Conservation (phyloP, 2,329 filamentous ascomycete species). For the Leptographium lundbergii region DNA sequence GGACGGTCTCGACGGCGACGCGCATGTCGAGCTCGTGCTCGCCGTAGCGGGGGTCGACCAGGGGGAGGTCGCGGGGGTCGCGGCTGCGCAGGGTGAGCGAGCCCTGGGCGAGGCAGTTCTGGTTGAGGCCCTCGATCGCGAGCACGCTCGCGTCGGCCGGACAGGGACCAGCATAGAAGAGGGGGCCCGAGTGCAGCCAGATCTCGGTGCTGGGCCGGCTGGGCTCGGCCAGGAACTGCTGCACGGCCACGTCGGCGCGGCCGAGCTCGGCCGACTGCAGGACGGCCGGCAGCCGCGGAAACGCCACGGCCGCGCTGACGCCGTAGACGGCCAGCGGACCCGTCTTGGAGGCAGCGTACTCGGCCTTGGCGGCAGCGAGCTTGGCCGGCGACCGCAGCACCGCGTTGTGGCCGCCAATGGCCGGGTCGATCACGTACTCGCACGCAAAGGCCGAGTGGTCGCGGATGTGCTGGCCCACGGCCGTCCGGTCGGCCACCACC, state of each 20-base stretch:
- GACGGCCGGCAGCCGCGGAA: constrained; percentile 1
- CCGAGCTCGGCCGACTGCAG: neutral
- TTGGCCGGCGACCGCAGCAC: neutral
- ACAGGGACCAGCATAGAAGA: constrained; percentile 17
- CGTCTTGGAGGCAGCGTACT: neutral
- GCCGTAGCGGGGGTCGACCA: constrained; percentile 9
- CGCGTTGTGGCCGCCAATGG: constrained; percentile 1
- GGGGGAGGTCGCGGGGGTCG: constrained; percentile 7
- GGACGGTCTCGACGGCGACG: constrained; percentile 3
- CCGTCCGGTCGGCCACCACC: constrained; percentile 21
- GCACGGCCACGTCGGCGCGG: neutral
- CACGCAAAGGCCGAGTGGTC: constrained; percentile 17
- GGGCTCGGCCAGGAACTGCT: neutral
- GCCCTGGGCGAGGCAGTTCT: constrained; percentile 7
- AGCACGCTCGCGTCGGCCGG: constrained; percentile 15
- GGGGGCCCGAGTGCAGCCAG: constrained; percentile 15
- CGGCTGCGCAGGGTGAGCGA: constrained; percentile 7
- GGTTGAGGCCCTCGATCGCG: constrained; percentile 2
- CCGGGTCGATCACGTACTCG: neutral
- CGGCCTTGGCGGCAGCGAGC: neutral
- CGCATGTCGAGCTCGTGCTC: constrained; percentile 3
- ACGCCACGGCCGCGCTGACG: neutral
- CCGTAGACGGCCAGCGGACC: constrained; percentile 1
- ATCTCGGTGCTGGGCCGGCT: constrained; percentile 1
- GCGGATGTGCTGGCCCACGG: constrained; percentile 28